A percentile compares a stretch with the other conserved stretches of the same genome.
Evolutionary conservation across 106 monocot genomes (phyloP).

Genomic region (Dioscorea zingiberensis): DNA sequence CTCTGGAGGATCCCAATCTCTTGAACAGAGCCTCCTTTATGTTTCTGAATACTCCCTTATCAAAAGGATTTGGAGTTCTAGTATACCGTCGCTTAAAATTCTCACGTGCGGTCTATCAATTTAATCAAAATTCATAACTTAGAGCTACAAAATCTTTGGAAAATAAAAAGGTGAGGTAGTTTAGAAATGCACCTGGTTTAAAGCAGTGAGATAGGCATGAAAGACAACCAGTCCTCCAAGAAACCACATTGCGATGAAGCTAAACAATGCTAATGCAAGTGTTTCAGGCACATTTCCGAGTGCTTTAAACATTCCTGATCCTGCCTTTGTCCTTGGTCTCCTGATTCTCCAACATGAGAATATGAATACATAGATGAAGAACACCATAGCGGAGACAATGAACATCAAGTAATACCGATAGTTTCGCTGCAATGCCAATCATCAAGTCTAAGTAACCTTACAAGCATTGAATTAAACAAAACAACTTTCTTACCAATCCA

Average conservation of each 20-base stretch:
- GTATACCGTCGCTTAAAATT: constrained; percentile 35
- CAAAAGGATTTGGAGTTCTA: constrained; percentile 35
- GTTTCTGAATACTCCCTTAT: constrained; percentile 43
- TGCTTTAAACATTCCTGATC: constrained; percentile 4
- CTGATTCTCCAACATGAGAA: constrained; percentile 36
- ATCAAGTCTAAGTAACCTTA: too few species aligned
- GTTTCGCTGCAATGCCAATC: constrained; percentile 34
- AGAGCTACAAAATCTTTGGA: neutral
- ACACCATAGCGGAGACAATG: constrained; percentile 31
- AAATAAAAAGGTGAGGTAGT: neutral
- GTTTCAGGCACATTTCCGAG: constrained; percentile 38
- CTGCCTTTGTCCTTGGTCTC: constrained; percentile 7
- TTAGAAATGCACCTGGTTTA: constrained; percentile 37
- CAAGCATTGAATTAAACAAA: neutral
- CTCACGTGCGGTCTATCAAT: constrained; percentile 37
- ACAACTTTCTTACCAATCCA: constrained; percentile 32
- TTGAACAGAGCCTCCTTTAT: constrained; percentile 42
- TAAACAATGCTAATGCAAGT: constrained; percentile 28
- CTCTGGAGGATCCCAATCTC: constrained; percentile 35
- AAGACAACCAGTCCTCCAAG: constrained; percentile 38
- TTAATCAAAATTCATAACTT: neutral
- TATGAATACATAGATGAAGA: constrained; percentile 35
- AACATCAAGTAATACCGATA: constrained; percentile 54
- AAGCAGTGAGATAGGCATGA: constrained; percentile 47
- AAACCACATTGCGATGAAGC: constrained; percentile 44